Percentiles rank a stretch among this genome's conserved stretches.
Evolutionary conservation across 2,329 filamentous ascomycete genomes (phyloP).

Genomic region (Corinectria fuckeliana): DNA sequence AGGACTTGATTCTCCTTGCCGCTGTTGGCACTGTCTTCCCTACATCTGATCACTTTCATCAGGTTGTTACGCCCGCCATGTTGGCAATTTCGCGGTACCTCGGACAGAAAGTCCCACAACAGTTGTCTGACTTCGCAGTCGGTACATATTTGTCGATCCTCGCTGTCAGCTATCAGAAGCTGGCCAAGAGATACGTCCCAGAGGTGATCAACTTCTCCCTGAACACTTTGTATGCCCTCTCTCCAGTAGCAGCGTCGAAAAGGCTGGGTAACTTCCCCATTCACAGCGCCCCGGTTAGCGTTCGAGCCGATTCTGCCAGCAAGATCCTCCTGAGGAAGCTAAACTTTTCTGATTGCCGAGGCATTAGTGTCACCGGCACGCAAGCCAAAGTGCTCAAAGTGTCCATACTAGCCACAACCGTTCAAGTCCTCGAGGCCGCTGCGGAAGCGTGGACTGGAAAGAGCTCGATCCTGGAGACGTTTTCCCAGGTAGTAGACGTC

Average conservation of each 20-base stretch:
- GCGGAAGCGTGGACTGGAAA: slow-evolving; percentile 77
- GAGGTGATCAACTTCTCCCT: slow-evolving; percentile 84
- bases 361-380: slow-evolving; percentile 43
- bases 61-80: slow-evolving; percentile 89
- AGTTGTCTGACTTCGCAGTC: slow-evolving; percentile 69
- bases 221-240: slow-evolving; percentile 73
- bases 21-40: slow-evolving; percentile 87
- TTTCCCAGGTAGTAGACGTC: slow-evolving; percentile 67
- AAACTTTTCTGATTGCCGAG: slow-evolving; percentile 63
- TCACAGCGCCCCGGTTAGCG: slow-evolving; percentile 59
- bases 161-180: slow-evolving; percentile 79
- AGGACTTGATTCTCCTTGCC: slow-evolving; percentile 83
- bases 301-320: slow-evolving; percentile 56
- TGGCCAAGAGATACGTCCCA: slow-evolving; percentile 87
- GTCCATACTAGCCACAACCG: slow-evolving; percentile 66
- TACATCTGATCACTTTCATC: slow-evolving; percentile 96
- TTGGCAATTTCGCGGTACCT: slow-evolving; percentile 85
- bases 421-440: slow-evolving; percentile 70
- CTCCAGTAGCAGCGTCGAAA: slow-evolving; percentile 58
- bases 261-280: slow-evolving; percentile 65
- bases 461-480: slow-evolving; percentile 79
- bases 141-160: slow-evolving; percentile 84
- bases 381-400: slow-evolving; percentile 54
- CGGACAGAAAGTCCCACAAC: slow-evolving; percentile 74
- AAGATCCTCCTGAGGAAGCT: slow-evolving; percentile 57